Conservation (phyloP, 2,329 filamentous ascomycete genomes). For the Fusarium sp. region DNA sequence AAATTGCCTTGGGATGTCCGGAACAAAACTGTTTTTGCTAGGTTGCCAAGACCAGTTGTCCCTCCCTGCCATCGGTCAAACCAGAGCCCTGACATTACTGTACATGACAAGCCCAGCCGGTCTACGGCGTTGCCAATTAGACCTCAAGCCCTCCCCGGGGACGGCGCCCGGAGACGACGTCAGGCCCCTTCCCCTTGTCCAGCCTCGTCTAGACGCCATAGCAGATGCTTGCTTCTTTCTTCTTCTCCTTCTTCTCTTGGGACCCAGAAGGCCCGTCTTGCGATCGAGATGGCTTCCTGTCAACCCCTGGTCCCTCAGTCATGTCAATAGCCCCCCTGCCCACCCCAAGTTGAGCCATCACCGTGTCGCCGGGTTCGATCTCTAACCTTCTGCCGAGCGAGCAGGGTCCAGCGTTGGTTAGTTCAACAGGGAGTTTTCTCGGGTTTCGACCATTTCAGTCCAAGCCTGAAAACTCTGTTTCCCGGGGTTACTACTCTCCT, state of each 20-base stretch:
- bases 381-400: constrained; percentile 11
- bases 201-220: background rate
- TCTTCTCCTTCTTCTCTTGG: background rate
- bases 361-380: constrained; percentile 28
- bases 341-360: constrained; percentile 6
- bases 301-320: constrained; percentile 24
- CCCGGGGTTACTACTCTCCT: background rate
- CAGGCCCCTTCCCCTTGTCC: constrained; percentile 2
- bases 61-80: constrained; percentile 21
- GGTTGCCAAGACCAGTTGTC: constrained; percentile 22
- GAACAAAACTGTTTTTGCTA: constrained; percentile 5
- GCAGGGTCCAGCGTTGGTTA: constrained; percentile 1
- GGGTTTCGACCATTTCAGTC: constrained; percentile 7
- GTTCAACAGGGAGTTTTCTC: constrained; percentile 10
- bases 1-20: background rate
- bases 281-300: constrained; percentile 13
- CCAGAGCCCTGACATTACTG: constrained; percentile 20
- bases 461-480: constrained; percentile 1
- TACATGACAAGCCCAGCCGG: constrained; percentile 7
- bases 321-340: constrained; percentile 13
- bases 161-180: background rate
- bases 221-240: background rate
- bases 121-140: constrained; percentile 22
- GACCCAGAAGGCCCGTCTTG: background rate
- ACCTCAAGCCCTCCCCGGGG: constrained; percentile 8